phyloP scores from a whole-genome alignment of 1,139 yeast genomes.

The Geotrichum histeridarum region DNA sequence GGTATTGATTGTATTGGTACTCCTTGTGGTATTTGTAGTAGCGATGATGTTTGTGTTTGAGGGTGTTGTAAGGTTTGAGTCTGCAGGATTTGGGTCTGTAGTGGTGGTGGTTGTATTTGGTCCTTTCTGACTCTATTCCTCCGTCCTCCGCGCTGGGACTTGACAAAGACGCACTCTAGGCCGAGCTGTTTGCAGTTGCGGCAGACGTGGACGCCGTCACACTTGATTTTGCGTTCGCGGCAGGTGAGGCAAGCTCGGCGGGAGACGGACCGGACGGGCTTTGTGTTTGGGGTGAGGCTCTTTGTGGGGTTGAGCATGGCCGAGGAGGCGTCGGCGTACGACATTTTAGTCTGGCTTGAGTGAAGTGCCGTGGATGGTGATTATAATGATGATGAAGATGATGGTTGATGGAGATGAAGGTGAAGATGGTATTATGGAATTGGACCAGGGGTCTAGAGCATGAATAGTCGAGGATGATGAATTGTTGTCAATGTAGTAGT shows the following conservation, averaged over 20 bases:
- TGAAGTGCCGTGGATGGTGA: too few species aligned
- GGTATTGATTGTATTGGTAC: neutral
- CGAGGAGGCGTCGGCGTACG: constrained; percentile 1
- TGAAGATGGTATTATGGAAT: too few species aligned
- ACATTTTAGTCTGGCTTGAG: neutral
- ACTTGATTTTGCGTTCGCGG: constrained; percentile 58
- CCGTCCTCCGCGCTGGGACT: constrained; percentile 56
- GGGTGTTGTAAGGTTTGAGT: neutral
- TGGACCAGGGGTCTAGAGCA: too few species aligned
- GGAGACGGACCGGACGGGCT: constrained; percentile 45
- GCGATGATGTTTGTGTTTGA: neutral
- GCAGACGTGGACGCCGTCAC: constrained; percentile 52
- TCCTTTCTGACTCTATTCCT: constrained; percentile 32
- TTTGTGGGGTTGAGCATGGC: neutral
- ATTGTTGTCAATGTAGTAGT: too few species aligned
- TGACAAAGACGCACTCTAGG: constrained; percentile 53
- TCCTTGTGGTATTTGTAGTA: neutral
- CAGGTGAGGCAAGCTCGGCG: constrained; percentile 58
- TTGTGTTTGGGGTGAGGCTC: constrained; percentile 1
- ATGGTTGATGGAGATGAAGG: too few species aligned
- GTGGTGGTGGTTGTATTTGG: neutral
- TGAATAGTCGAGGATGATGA: too few species aligned
- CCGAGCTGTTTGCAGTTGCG: constrained; percentile 50
- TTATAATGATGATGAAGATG: too few species aligned
- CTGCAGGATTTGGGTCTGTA: neutral